These are phyloP conservation scores for Ceratobasidium sp. DNA, from an alignment of 1,284 basidiomycete species.

Conservation along the genomic window DNA sequence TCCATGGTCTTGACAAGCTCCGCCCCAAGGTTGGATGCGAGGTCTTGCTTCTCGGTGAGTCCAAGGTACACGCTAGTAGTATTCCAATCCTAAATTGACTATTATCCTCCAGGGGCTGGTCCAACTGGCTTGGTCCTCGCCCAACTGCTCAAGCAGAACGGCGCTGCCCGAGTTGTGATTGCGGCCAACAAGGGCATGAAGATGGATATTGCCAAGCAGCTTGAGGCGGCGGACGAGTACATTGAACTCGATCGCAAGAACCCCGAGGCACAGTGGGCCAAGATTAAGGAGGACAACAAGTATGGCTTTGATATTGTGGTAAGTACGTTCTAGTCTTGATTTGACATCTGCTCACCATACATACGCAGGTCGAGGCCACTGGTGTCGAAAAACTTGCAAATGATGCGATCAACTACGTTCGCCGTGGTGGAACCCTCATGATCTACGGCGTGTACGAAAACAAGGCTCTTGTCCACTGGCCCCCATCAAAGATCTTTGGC, in stretches of 20 bases:
- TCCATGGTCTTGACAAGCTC: conserved; percentile 90
- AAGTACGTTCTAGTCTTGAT: conserved; percentile 47
- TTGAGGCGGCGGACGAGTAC: conserved; percentile 84
- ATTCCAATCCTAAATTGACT: neutral
- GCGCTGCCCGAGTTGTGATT: conserved; percentile 80
- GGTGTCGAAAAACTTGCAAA: conserved; percentile 86
- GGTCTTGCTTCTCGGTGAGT: conserved; percentile 73
- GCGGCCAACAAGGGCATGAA: conserved; percentile 90
- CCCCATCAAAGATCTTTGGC: conserved; percentile 86
- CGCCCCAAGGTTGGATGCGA: conserved; percentile 82
- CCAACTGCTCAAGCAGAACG: conserved; percentile 87
- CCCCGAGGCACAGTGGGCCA: conserved; percentile 83
- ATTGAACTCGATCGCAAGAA: conserved; percentile 83
- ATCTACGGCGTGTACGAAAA: conserved; percentile 76
- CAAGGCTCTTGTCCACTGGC: conserved; percentile 83
- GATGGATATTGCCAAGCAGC: conserved; percentile 82
- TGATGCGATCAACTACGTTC: conserved; percentile 85
- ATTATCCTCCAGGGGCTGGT: conserved; percentile 67
- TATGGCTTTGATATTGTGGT: conserved; percentile 91
- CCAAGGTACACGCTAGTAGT: neutral
- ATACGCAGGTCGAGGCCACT: conserved; percentile 78
- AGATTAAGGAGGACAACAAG: conserved; percentile 82
- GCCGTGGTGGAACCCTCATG: conserved; percentile 78
- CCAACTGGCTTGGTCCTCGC: conserved; percentile 88
- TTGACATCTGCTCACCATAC: conserved; percentile 6